Percentiles rank a stretch among this genome's conserved stretches.
These are phyloP conservation scores for Acanthamoeba pearcei DNA, from an alignment of 208 protist genomes.

Conservation along the genomic window DNA sequence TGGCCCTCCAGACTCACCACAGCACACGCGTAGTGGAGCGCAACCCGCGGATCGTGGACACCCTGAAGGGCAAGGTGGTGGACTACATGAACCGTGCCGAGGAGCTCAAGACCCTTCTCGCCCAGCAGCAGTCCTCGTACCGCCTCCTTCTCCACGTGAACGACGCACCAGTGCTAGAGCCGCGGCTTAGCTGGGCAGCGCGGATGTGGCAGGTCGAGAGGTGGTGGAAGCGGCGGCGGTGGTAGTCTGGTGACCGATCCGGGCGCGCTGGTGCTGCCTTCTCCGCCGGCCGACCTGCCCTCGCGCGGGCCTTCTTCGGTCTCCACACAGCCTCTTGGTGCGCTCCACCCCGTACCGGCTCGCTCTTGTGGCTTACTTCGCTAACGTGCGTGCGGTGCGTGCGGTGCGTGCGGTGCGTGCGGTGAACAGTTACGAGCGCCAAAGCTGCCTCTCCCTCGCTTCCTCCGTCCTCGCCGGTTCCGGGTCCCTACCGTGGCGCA, in stretches of 20 bases:
- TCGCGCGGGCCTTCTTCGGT: not conserved
- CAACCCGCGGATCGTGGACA: conserved; percentile 25
- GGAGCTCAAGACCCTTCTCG: conserved; percentile 33
- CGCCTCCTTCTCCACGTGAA: not conserved
- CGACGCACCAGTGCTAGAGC: not conserved
- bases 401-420: no score
- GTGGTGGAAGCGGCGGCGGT: not conserved
- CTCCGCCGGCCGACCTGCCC: conserved; percentile 20
- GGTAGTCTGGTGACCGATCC: not conserved
- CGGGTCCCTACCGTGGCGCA: not conserved
- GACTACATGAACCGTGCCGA: conserved; percentile 56
- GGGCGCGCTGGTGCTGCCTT: not conserved
- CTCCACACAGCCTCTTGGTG: not conserved
- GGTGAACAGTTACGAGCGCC: no score
- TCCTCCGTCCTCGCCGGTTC: not conserved
- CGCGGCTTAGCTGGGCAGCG: no score
- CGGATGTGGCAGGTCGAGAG: not conserved
- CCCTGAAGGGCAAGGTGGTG: not conserved
- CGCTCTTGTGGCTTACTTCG: not conserved
- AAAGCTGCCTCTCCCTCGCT: not conserved
- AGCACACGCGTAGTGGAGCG: not conserved
- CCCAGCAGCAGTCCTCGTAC: not conserved
- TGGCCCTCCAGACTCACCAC: not conserved
- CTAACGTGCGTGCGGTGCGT: no score
- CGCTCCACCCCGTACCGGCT: not conserved